Conservation (phyloP, 2,329 filamentous ascomycete genomes). For the Aureobasidium sp. region DNA sequence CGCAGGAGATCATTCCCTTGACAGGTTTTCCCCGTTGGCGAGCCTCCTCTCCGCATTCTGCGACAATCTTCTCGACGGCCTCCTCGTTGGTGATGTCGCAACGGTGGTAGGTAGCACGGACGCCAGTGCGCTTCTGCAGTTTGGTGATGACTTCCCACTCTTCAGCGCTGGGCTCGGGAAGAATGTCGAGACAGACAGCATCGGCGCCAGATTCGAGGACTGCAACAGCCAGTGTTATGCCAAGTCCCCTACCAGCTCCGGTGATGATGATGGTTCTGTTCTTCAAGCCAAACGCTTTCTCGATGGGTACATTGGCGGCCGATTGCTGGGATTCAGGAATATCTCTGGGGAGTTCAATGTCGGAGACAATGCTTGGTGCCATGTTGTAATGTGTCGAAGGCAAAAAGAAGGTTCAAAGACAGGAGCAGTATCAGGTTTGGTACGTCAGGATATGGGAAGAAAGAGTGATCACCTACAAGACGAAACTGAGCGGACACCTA, state of each 20-base stretch:
- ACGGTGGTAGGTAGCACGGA: slow-evolving; percentile 41
- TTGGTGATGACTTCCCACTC: slow-evolving; percentile 23
- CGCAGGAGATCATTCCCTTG: slow-evolving; percentile 36
- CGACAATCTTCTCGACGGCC: slow-evolving; percentile 32
- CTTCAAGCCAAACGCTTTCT: slow-evolving; percentile 39
- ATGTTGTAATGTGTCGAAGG: slow-evolving; percentile 16
- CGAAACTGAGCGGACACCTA: neutral
- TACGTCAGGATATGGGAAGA: neutral
- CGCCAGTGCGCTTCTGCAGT: slow-evolving; percentile 50
- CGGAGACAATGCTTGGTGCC: slow-evolving; percentile 23
- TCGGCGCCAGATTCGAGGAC: slow-evolving; percentile 63
- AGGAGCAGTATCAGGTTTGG: neutral
- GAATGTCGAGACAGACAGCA: slow-evolving; percentile 43
- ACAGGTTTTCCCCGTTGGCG: slow-evolving; percentile 40
- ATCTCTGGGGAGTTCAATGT: slow-evolving; percentile 21
- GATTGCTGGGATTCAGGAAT: slow-evolving; percentile 23
- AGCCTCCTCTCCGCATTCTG: slow-evolving; percentile 29
- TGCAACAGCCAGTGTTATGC: slow-evolving; percentile 56
- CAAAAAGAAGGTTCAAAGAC: no score
- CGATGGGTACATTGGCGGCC: slow-evolving; percentile 21
- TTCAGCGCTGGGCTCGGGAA: slow-evolving; percentile 50
- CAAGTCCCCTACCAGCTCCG: slow-evolving; percentile 64
- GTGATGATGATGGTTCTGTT: slow-evolving; percentile 64
- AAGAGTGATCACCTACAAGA: neutral
- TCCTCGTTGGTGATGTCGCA: slow-evolving; percentile 35